A percentile compares a stretch with the other conserved stretches of the same genome.
These are phyloP conservation scores for Gaeumannomyces sp. DNA, from an alignment of 2,329 filamentous ascomycete species.

Conservation along the genomic window DNA sequence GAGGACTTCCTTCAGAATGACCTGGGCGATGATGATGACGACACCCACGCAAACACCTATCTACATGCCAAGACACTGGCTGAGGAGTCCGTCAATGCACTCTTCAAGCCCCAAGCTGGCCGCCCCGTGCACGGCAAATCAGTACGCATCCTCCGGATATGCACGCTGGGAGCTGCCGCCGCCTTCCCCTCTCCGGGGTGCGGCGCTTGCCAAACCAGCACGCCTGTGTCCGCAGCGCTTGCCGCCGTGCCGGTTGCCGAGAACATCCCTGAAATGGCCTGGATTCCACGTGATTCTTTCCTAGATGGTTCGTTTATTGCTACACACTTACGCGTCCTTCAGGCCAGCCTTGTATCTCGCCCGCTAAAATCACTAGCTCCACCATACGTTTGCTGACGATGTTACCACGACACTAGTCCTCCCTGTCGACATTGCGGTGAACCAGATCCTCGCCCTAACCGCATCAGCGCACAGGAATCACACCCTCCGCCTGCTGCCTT, in stretches of 20 bases:
- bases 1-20: neutral
- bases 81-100: neutral
- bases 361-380: no score
- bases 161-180: neutral
- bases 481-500: neutral
- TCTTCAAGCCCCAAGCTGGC: conserved; percentile 1
- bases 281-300: neutral
- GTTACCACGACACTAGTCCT: neutral
- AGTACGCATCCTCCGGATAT: neutral
- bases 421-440: neutral
- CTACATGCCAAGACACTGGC: neutral
- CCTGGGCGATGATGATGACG: neutral
- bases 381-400: no score
- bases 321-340: no score
- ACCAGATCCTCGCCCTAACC: neutral
- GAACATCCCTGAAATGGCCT: no score
- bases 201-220: neutral
- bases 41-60: conserved; percentile 3
- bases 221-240: neutral
- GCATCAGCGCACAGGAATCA: neutral
- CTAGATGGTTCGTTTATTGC: neutral
- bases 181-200: neutral
- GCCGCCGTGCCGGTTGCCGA: neutral
- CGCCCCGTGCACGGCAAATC: neutral
- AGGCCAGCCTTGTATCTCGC: no score